Base-by-base conservation (phyloP, 768 basidiomycete genomes). In the Lyophyllum decastes region DNA sequence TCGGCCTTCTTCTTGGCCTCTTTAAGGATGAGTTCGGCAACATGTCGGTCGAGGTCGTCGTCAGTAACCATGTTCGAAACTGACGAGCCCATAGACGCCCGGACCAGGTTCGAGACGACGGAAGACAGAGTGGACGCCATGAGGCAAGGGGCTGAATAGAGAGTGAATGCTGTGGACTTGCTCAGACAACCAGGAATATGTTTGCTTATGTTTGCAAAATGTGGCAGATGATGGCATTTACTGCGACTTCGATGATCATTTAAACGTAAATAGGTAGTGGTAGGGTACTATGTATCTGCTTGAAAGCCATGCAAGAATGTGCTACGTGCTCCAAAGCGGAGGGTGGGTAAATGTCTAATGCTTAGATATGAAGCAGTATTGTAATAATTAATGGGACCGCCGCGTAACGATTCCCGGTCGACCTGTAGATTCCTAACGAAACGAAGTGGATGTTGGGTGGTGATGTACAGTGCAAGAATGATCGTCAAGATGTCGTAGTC, bases 1-100 rank as follows among this genome's bases (percentile, higher is more conserved):
- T 90, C 86, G 33, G 94, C 94, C 72, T 94, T 92, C 78, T 88
- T 87, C 76, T 92, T 94, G 1, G 97, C 96, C 72, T 98, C 97
- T 62, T 84, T 87, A 40, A 98, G 83, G 51, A 99, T 88, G 55
- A 98, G 82, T 51, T 94, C 90, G 2, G 94, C 94, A 26, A 99
- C 93, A 67, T 93, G 92, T 45, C 85, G 83, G 73, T 98, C 96
- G 46, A 98, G 84, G 65, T 97, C 93, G 19, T 89, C 89, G 67
- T 96, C 92, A 12, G 83, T 80, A 27, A 92, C 84, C 1, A 76
- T 75, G 53, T 72, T 69, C 6, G 85, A 65, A 1, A 89, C 74
- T 0, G 90, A 82, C 16, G 82, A 62, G 46, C 92, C 91, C 83
- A 92, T 87, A 25, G 85, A 86, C 1, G 92, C 90, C 14, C 92